phyloP scores from a whole-genome alignment of 106 monocot species.

The Phalaenopsis equestris region DNA sequence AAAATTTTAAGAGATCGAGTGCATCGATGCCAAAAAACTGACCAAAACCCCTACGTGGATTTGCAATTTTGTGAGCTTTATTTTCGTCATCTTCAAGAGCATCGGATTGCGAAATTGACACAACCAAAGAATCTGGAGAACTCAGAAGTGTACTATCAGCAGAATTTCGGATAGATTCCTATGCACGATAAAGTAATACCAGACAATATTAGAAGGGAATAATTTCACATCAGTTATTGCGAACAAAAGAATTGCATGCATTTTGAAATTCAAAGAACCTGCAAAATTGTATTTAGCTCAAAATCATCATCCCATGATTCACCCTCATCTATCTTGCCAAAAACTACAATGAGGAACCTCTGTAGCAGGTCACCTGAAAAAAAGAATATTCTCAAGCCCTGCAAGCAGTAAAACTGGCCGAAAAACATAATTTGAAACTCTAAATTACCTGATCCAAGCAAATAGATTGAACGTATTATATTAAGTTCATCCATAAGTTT shows the following conservation, averaged over 20 bases:
- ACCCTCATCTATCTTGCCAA: constrained; percentile 70
- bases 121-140: constrained; percentile 69
- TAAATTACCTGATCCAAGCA: constrained; percentile 80
- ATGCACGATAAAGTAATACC: constrained; percentile 1
- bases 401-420: neutral
- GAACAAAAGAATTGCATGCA: constrained; percentile 2
- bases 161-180: constrained; percentile 93
- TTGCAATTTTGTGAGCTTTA: constrained; percentile 12
- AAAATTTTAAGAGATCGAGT: constrained; percentile 74
- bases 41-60: constrained; percentile 31
- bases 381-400: neutral
- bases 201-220: constrained; percentile 2
- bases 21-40: constrained; percentile 65
- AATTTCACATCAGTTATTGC: neutral
- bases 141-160: constrained; percentile 61
- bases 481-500: constrained; percentile 85
- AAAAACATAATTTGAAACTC: neutral
- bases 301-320: constrained; percentile 96
- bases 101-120: constrained; percentile 44
- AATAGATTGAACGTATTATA: constrained; percentile 79
- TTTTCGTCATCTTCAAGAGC: constrained; percentile 28
- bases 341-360: constrained; percentile 65
- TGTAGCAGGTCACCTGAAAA: constrained; percentile 84
- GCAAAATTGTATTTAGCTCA: constrained; percentile 80
- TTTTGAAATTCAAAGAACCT: constrained; percentile 30